Conservation (phyloP, 1,284 basidiomycete genomes). For the Paramarasmius palmivorus region DNA sequence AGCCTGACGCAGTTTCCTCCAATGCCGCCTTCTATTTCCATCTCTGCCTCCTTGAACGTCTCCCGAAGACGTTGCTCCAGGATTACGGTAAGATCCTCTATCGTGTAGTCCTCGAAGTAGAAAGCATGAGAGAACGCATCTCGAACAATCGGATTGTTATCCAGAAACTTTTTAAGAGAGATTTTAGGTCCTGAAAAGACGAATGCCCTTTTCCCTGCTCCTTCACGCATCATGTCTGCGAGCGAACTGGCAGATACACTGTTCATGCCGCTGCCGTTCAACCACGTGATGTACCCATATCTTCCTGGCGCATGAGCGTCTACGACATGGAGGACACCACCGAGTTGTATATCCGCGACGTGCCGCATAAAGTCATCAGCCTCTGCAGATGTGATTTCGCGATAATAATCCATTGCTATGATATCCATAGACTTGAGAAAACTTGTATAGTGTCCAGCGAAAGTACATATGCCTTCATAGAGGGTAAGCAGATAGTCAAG, state of each 20-base stretch:
- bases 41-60: constrained; percentile 40
- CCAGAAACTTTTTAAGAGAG: constrained; percentile 74
- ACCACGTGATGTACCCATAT: constrained; percentile 27
- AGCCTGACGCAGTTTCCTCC: constrained; percentile 49
- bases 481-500: too few relatives aligned
- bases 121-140: constrained; percentile 61
- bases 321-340: constrained; percentile 14
- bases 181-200: constrained; percentile 68
- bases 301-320: constrained; percentile 4
- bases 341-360: constrained; percentile 33
- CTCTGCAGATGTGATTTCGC: constrained; percentile 62
- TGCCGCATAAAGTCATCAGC: constrained; percentile 49
- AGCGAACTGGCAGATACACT: constrained; percentile 45
- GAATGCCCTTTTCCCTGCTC: constrained; percentile 61
- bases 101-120: constrained; percentile 60
- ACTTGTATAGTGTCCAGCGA: constrained; percentile 62
- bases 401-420: constrained; percentile 52
- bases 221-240: constrained; percentile 71
- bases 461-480: constrained; percentile 61
- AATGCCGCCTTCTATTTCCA: too few relatives aligned
- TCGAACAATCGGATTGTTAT: constrained; percentile 68
- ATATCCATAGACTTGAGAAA: constrained; percentile 56
- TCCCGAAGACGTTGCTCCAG: constrained; percentile 44
- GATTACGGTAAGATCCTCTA: constrained; percentile 58
- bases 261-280: constrained; percentile 22